Conservation (phyloP, 352 stramenopile species). For the Phytophthora hybrid region DNA sequence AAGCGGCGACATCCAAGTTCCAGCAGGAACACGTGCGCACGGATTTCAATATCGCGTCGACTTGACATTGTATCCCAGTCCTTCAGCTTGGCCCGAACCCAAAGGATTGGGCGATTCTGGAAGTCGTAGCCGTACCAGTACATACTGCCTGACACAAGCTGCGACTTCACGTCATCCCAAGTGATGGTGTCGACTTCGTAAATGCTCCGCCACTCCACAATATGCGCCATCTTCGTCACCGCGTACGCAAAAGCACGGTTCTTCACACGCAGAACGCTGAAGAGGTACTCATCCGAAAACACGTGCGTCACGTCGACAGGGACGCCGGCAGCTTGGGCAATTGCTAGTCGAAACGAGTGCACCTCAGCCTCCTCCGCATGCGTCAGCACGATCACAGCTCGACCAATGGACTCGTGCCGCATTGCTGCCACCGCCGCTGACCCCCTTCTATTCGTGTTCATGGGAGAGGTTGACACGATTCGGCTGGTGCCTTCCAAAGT, state of each 20-base stretch:
- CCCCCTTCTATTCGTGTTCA: constrained; percentile 25
- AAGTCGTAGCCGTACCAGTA: constrained; percentile 83
- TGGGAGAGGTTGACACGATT: not conserved
- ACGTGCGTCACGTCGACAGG: constrained; percentile 50
- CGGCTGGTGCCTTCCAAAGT: not conserved
- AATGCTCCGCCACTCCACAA: constrained; percentile 55
- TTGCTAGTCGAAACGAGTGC: constrained; percentile 60
- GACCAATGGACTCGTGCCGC: constrained; percentile 21
- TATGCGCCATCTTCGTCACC: constrained; percentile 65
- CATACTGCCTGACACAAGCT: constrained; percentile 63
- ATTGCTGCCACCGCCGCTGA: constrained; percentile 26
- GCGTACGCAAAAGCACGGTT: constrained; percentile 68
- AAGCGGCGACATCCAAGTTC: constrained; percentile 61
- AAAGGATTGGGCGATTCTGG: constrained; percentile 71
- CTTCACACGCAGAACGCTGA: constrained; percentile 67
- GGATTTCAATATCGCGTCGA: constrained; percentile 60
- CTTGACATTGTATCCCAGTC: constrained; percentile 63
- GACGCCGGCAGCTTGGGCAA: constrained; percentile 50
- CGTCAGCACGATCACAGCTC: constrained; percentile 33
- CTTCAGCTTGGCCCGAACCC: constrained; percentile 69
- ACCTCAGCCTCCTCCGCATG: constrained; percentile 47
- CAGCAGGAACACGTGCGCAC: constrained; percentile 67
- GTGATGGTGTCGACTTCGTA: constrained; percentile 56
- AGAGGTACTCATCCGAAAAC: constrained; percentile 69
- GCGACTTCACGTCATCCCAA: constrained; percentile 50